Conservation (phyloP, 2,329 filamentous ascomycete species). For the Verticillium klebahnii region DNA sequence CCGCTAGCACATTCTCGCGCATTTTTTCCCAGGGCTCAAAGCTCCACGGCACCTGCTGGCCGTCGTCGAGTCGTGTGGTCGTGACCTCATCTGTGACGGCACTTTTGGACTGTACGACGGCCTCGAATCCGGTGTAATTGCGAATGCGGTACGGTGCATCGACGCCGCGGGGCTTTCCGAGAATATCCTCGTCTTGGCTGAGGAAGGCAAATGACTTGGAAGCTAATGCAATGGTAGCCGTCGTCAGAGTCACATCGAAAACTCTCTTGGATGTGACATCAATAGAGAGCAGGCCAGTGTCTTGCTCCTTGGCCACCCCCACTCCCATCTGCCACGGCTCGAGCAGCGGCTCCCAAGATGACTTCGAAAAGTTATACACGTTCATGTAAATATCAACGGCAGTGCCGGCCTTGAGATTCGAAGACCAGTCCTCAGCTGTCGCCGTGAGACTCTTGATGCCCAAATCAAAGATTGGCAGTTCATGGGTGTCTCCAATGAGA, state of each 20-base stretch:
- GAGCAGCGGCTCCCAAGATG: conserved; percentile 92
- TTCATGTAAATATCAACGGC: conserved; percentile 94
- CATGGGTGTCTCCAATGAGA: conserved; percentile 91
- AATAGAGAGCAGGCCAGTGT: conserved; percentile 72
- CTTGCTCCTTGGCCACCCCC: conserved; percentile 73
- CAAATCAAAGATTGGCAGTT: conserved; percentile 89
- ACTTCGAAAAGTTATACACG: conserved; percentile 98
- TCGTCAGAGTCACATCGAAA: conserved; percentile 88
- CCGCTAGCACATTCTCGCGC: conserved; percentile 84
- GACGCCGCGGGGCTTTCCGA: conserved; percentile 85
- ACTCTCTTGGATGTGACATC: conserved; percentile 86
- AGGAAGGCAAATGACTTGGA: conserved; percentile 93
- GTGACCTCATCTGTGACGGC: conserved; percentile 62
- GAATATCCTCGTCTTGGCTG: conserved; percentile 79
- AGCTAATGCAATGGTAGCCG: conserved; percentile 85
- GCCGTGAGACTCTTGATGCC: conserved; percentile 87
- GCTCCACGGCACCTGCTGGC: conserved; percentile 88
- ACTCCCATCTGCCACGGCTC: conserved; percentile 97
- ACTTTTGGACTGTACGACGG: conserved; percentile 76
- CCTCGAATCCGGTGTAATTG: conserved; percentile 92
- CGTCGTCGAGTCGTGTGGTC: conserved; percentile 75
- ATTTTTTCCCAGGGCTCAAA: conserved; percentile 97
- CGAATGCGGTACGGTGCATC: conserved; percentile 92
- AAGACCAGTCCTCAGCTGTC: conserved; percentile 86
- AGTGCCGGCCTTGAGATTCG: conserved; percentile 78